phyloP scores from a whole-genome alignment of 2,329 filamentous ascomycete genomes.

The Zymoseptoria passerinii region DNA sequence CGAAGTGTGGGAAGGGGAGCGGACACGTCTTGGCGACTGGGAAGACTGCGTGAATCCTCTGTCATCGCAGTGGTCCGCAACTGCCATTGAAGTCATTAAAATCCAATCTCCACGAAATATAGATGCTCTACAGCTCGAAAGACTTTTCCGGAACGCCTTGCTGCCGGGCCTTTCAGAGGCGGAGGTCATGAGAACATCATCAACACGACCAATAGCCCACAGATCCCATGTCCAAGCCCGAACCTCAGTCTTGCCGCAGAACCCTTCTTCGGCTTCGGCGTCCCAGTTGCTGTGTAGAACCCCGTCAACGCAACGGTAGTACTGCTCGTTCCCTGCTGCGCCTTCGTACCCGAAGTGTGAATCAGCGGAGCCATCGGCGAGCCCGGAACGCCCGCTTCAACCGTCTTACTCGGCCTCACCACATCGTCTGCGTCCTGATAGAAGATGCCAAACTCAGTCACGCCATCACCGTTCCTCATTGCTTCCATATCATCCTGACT shows the following conservation, averaged over 20 bases:
- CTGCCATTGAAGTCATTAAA: not conserved
- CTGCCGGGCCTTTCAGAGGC: not conserved
- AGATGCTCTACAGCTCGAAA: not conserved
- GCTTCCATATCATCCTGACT: slow-evolving; percentile 42
- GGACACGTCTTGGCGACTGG: not conserved
- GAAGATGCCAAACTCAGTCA: slow-evolving; percentile 53
- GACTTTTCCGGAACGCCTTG: not conserved
- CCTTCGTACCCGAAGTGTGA: slow-evolving; percentile 4
- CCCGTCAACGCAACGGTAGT: slow-evolving; percentile 25
- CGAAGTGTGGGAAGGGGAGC: not conserved
- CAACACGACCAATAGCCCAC: not conserved
- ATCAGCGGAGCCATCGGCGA: slow-evolving; percentile 19
- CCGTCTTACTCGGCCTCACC: slow-evolving; percentile 27
- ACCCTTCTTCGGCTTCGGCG: slow-evolving; percentile 22
- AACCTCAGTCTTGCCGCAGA: slow-evolving; percentile 24
- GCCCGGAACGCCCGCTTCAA: slow-evolving; percentile 28
- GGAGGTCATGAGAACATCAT: not conserved
- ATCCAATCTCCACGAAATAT: not conserved
- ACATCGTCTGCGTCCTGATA: slow-evolving; percentile 36
- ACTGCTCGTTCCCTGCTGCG: slow-evolving; percentile 2
- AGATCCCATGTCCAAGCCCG: not conserved
- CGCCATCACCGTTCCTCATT: slow-evolving; percentile 44
- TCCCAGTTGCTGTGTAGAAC: slow-evolving; percentile 32
- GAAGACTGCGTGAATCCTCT: not conserved
- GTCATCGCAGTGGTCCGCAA: not conserved